Evolutionary conservation across 2,329 filamentous ascomycete genomes (phyloP), one percentile per base, ranked within the genome.

Genomic region (Fusarium lyarnte): DNA sequence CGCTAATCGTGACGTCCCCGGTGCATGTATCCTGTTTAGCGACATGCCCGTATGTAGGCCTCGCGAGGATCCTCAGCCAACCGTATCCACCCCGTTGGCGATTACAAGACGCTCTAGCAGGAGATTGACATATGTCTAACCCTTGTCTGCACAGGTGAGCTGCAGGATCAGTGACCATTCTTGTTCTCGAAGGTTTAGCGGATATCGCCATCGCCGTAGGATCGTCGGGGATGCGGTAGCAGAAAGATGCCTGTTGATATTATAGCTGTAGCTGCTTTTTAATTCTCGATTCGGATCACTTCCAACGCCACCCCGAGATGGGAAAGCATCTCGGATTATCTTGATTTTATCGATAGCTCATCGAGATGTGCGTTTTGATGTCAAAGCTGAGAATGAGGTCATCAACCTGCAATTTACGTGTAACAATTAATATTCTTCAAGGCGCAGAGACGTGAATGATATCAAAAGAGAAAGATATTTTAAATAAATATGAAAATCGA

Each of bases 11-110:
- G 51, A 27, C 57, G 35, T 67, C 38, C 68, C 54, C 43, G 60
- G 49, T 69, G 64, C 66, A 69, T 38, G 35, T 62, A 41, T 55
- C 8, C 13, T 11, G 3, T 23, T 43, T 70, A 53, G 53, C 66
- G 67, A 49, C 43, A 60, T 70, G 25, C 16, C 60, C 59, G 59
- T 47, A 13, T 38, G 49, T 52, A 31, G 23, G 10, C 13, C 11
- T 27, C 25, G 49, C 25, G 49, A 53, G 33, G 49, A 51, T 54
- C 53, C 43, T 58, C 55, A 67, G 67, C 51, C 62, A 63, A 58
- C 41, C 35, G 45, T 35, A 66, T 67, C 67, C 62, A 70, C 67
- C 41, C 52, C 33, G 55, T 67, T 70, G 62, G 46, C 43, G n/a
- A 58, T 58, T 55, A 33, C 42, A 58, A 23, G 23, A 14, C 38